Evolutionary conservation across 208 protist genomes (phyloP).

Genomic region (Acanthamoeba sp.): DNA sequence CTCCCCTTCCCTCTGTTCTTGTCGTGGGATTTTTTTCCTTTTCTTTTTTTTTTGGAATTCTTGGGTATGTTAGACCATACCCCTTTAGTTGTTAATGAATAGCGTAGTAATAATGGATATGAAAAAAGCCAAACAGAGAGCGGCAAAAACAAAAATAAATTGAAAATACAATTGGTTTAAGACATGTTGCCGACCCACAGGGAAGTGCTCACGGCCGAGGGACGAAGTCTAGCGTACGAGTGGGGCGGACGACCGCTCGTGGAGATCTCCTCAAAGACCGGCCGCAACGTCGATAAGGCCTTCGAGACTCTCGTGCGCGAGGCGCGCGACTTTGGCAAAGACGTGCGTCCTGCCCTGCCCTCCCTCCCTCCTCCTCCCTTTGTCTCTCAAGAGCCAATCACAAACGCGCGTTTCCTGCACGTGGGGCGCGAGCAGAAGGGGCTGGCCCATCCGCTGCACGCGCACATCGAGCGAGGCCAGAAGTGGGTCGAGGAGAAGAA

Average conservation of each 20-base stretch:
- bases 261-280: not conserved
- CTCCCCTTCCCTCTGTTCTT: not conserved
- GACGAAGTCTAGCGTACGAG: not conserved
- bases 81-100: no score
- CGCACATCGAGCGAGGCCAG: slow-evolving; percentile 13
- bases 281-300: not conserved
- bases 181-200: not conserved
- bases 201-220: slow-evolving; percentile 9
- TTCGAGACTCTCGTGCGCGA: not conserved
- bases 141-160: no score
- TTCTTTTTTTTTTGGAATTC: not conserved
- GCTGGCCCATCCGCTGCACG: not conserved
- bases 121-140: no score
- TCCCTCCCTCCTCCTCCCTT: no score
- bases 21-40: not conserved
- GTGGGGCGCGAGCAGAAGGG: not conserved
- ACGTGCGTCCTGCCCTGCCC: not conserved
- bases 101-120: no score
- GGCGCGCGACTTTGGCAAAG: slow-evolving; percentile 1
- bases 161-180: no score
- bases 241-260: not conserved
- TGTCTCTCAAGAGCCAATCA: no score
- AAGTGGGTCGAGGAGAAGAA: slow-evolving; percentile 6
- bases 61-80: no score
- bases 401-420: no score